These are phyloP conservation scores for Termitomyces sp. DNA, from an alignment of 768 basidiomycete genomes.

Conservation along the genomic window DNA sequence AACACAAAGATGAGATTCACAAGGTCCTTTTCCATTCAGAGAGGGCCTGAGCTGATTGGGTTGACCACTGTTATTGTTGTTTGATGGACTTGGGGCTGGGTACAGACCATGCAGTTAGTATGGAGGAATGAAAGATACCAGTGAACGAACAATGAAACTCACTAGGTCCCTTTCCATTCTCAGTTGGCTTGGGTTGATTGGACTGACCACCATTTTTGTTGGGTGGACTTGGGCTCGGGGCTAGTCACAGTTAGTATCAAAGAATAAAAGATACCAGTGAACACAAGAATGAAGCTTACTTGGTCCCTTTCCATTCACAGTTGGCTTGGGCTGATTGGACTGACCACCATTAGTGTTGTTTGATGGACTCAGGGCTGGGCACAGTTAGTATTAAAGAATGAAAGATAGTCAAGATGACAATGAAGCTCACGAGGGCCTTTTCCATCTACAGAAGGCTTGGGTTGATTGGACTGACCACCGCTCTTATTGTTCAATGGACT, in stretches of 20 bases:
- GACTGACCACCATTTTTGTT: not conserved
- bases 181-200: not conserved
- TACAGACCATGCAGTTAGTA: not conserved
- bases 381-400: not conserved
- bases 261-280: not conserved
- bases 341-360: not conserved
- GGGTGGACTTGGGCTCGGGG: not conserved
- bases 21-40: not conserved
- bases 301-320: not conserved
- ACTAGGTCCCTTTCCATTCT: not conserved
- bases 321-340: no score
- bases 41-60: not conserved
- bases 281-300: not conserved
- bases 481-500: not conserved
- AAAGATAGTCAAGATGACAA: not conserved
- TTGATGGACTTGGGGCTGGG: not conserved
- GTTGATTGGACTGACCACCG: not conserved
- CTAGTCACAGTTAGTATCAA: not conserved
- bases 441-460: no score
- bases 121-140: no score
- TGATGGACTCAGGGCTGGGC: not conserved
- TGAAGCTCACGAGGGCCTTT: not conserved
- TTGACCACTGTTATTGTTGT: not conserved
- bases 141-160: not conserved
- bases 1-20: not conserved